These are phyloP conservation scores for Sclerotinia glacialis DNA, from an alignment of 2,329 filamentous ascomycete species.

Conservation along the genomic window DNA sequence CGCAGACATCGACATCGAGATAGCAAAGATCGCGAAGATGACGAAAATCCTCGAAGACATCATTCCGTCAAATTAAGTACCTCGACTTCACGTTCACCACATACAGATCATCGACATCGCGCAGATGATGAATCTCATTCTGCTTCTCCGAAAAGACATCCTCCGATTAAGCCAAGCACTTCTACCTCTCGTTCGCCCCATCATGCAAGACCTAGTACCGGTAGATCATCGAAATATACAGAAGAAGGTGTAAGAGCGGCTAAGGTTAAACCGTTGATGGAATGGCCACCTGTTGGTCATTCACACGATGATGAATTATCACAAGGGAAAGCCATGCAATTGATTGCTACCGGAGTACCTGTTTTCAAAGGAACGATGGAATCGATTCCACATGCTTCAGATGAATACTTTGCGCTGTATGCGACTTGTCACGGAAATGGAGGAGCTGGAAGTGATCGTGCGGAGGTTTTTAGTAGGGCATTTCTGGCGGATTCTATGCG, in stretches of 20 bases:
- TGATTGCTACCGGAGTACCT: conserved; percentile 58
- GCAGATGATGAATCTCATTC: conserved; percentile 13
- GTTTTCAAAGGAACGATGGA: conserved; percentile 54
- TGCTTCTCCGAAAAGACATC: conserved; percentile 12
- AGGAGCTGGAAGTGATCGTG: conserved; percentile 30
- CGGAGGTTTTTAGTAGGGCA: conserved; percentile 23
- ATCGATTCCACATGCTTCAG: conserved; percentile 51
- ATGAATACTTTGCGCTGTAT: conserved; percentile 56
- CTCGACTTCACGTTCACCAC: conserved; percentile 11
- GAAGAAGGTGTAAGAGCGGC: conserved; percentile 10
- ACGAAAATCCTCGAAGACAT: conserved; percentile 13
- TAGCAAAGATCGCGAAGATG: conserved; percentile 5
- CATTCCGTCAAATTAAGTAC: conserved; percentile 13
- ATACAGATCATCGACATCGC: conserved; percentile 10
- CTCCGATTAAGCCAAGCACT: not conserved
- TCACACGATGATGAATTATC: conserved; percentile 50
- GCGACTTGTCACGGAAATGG: conserved; percentile 50
- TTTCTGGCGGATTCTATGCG: conserved; percentile 31
- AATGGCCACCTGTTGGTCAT: conserved; percentile 58
- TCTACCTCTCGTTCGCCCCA: conserved; percentile 14
- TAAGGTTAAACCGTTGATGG: conserved; percentile 42
- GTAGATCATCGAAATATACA: conserved; percentile 14
- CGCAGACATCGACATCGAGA: not conserved
- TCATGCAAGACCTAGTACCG: conserved; percentile 15
- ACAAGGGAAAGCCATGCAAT: conserved; percentile 53